These are phyloP conservation scores for Kodamaea arcana DNA, from an alignment of 1,139 yeast genomes.

Conservation along the genomic window DNA sequence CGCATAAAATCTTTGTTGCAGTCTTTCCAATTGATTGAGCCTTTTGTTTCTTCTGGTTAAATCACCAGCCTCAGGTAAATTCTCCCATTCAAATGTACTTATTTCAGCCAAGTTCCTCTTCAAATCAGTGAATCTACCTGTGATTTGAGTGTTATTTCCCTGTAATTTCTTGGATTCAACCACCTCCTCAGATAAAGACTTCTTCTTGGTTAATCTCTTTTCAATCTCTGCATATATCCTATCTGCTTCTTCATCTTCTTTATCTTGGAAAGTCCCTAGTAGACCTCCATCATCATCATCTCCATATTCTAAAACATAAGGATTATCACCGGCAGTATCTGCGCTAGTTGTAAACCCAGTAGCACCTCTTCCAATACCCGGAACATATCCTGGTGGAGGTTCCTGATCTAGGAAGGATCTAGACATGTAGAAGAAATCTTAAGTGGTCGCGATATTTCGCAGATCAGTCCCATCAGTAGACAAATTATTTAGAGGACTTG, in stretches of 20 bases:
- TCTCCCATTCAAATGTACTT: slow-evolving; percentile 72
- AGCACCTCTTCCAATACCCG: slow-evolving; percentile 96
- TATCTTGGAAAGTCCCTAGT: slow-evolving; percentile 31
- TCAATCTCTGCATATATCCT: slow-evolving; percentile 65
- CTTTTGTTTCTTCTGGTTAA: slow-evolving; percentile 78
- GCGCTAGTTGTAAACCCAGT: slow-evolving; percentile 86
- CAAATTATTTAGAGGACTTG: no score
- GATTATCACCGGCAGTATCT: slow-evolving; percentile 55
- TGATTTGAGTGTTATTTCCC: slow-evolving; percentile 13
- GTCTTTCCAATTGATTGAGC: slow-evolving; percentile 57
- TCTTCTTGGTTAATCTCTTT: slow-evolving; percentile 39
- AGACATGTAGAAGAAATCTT: no score
- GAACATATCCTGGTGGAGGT: slow-evolving; percentile 86
- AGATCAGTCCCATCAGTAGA: no score
- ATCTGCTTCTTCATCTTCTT: slow-evolving; percentile 76
- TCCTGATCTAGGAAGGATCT: slow-evolving; percentile 71
- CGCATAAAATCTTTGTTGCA: slow-evolving; percentile 69
- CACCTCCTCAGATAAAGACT: slow-evolving; percentile 19
- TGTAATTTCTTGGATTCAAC: slow-evolving; percentile 5
- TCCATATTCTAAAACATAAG: slow-evolving; percentile 24
- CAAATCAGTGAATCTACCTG: slow-evolving; percentile 42
- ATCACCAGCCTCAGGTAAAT: slow-evolving; percentile 86
- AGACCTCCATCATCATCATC: slow-evolving; percentile 30
- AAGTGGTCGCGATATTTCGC: no score
- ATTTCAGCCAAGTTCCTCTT: slow-evolving; percentile 60